Evolutionary conservation across 2,329 filamentous ascomycete species (phyloP).

Genomic region (Dactylellina drechsleri): DNA sequence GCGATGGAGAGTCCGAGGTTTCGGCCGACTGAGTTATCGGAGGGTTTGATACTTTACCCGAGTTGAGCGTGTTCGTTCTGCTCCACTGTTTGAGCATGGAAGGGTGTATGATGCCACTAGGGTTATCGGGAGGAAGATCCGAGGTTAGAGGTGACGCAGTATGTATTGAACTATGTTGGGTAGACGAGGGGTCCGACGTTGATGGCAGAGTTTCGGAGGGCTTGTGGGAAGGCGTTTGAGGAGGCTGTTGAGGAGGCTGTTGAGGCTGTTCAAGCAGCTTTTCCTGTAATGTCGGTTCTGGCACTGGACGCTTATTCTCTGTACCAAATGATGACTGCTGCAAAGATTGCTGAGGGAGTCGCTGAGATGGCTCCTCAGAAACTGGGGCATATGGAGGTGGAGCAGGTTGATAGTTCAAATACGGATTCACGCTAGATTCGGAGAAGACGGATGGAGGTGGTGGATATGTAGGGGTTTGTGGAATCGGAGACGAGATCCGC

Average conservation of each 20-base stretch:
- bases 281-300: background rate
- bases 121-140: background rate
- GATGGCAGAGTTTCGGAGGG: background rate
- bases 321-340: no score
- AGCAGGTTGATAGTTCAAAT: no score
- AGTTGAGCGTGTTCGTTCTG: constrained; percentile 6
- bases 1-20: background rate
- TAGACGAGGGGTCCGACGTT: background rate
- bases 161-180: background rate
- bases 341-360: no score
- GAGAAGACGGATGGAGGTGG: no score
- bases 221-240: background rate
- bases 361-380: no score
- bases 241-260: background rate
- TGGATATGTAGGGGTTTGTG: background rate
- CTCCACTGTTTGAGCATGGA: constrained; percentile 45
- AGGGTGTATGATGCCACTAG: constrained; percentile 37
- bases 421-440: no score
- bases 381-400: no score
- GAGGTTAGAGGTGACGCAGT: background rate
- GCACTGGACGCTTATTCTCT: no score
- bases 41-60: background rate
- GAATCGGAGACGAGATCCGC: background rate
- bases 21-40: background rate
- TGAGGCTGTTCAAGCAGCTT: constrained; percentile 2